Conservation (phyloP, 2,329 filamentous ascomycete species). For the Nigrospora oryzae region DNA sequence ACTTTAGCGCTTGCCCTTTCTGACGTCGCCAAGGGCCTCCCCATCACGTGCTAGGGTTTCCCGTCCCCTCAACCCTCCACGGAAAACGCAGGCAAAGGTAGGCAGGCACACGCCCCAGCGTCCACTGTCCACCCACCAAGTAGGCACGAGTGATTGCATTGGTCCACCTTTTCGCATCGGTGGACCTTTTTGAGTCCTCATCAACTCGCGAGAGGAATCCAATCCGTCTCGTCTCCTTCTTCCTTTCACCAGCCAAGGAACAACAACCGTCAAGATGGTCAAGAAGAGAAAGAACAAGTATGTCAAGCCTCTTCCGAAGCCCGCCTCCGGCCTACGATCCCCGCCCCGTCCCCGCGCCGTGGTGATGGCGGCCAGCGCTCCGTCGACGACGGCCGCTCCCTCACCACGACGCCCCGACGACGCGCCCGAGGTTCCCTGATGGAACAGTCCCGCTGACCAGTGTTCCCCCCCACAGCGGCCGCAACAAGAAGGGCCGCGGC, state of each 20-base stretch:
- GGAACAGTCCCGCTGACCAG: constrained; percentile 10
- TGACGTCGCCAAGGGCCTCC: neutral
- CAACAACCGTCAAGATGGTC: constrained; percentile 53
- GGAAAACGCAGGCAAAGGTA: neutral
- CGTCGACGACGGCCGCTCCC: no score
- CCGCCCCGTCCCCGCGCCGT: constrained; percentile 1
- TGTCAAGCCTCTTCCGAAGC: constrained; percentile 16
- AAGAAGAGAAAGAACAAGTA: constrained; percentile 67
- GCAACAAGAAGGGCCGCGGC: constrained; percentile 99
- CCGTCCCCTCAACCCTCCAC: constrained; percentile 12
- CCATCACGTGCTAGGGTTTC: constrained; percentile 18
- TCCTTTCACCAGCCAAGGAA: constrained; percentile 1
- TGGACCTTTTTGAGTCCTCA: neutral
- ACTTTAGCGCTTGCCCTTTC: no score
- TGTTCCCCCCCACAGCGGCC: constrained; percentile 55
- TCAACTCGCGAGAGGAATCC: neutral
- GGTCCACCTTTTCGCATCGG: neutral
- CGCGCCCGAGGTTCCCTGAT: neutral
- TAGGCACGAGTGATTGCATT: no score
- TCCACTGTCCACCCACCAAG: no score
- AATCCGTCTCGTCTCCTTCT: neutral
- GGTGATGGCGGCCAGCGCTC: neutral
- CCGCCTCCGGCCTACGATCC: neutral
- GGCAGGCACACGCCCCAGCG: no score
- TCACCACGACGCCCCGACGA: neutral